Evolutionary conservation across 2,329 filamentous ascomycete species (phyloP).

Genomic region (Botrytis elliptica): DNA sequence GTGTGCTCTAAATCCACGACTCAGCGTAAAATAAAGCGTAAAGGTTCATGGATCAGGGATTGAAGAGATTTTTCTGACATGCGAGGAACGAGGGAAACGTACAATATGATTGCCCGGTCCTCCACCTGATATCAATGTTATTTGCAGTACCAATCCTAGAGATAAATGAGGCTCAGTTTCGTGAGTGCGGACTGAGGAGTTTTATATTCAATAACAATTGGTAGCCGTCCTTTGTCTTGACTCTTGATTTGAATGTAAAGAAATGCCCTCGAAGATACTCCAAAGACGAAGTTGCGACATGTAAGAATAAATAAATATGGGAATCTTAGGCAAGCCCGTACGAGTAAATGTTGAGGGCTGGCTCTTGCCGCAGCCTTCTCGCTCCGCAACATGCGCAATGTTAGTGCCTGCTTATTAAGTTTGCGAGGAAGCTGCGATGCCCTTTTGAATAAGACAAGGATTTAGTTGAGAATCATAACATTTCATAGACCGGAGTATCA

Average conservation of each 20-base stretch:
- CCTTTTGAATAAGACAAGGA: background rate
- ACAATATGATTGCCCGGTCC: rapidly evolving
- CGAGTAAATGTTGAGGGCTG: background rate
- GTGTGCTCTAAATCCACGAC: background rate
- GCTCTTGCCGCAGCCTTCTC: background rate
- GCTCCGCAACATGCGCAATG: background rate
- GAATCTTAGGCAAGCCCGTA: background rate
- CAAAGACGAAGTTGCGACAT: background rate
- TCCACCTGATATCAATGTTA: background rate
- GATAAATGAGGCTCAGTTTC: background rate
- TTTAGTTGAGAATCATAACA: background rate
- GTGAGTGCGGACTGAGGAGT: background rate
- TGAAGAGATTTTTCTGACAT: background rate
- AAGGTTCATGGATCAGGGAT: background rate
- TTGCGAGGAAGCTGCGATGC: background rate
- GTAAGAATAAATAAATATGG: background rate
- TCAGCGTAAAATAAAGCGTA: background rate
- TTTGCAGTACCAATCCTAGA: background rate
- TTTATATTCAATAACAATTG: background rate
- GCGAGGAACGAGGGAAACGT: background rate
- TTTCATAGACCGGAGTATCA: background rate
- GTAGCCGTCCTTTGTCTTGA: background rate
- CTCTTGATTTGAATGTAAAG: background rate
- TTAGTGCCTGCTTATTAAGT: background rate
- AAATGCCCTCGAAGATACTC: background rate